These are phyloP conservation scores for Nakazawaea sp. DNA, from an alignment of 805 yeast genomes.

Conservation along the genomic window DNA sequence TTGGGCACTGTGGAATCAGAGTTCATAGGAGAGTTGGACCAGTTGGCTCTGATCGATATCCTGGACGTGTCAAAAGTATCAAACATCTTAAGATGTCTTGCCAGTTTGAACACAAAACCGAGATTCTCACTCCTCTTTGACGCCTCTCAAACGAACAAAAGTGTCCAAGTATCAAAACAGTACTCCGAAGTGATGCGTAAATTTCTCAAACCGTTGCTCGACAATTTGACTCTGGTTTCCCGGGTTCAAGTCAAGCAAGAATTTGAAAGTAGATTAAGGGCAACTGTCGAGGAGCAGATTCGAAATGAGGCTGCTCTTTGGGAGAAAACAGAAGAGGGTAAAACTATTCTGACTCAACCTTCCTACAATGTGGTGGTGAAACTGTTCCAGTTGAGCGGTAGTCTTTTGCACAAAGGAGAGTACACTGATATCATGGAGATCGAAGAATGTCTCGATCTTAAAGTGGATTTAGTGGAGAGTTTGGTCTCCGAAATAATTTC, in stretches of 20 bases:
- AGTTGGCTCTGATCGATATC: not conserved
- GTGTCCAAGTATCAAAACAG: not conserved
- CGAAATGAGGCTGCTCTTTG: constrained; percentile 1
- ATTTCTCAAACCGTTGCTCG: not conserved
- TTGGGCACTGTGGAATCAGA: not conserved
- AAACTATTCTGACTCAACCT: constrained; percentile 6
- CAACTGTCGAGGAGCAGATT: not conserved
- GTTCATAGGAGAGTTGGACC: constrained; percentile 1
- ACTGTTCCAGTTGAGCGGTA: constrained; percentile 4
- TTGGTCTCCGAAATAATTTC: not conserved
- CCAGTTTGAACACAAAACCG: not conserved
- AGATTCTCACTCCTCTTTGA: not conserved
- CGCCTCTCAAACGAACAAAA: not conserved
- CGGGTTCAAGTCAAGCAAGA: not conserved
- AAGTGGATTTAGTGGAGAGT: not conserved
- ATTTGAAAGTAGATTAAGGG: not conserved
- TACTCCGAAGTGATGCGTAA: not conserved
- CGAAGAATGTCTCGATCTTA: constrained; percentile 1
- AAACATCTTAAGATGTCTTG: constrained; percentile 7
- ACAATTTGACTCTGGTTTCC: not conserved
- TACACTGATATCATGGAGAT: constrained; percentile 3
- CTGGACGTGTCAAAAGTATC: not conserved
- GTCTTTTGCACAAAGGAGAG: not conserved
- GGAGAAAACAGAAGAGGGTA: constrained; percentile 1
- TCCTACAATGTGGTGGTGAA: constrained; percentile 2